Evolutionary conservation across 2,329 filamentous ascomycete species (phyloP), one percentile per base, ranked within the genome.

Genomic region (Ophiostoma fasciatum): DNA sequence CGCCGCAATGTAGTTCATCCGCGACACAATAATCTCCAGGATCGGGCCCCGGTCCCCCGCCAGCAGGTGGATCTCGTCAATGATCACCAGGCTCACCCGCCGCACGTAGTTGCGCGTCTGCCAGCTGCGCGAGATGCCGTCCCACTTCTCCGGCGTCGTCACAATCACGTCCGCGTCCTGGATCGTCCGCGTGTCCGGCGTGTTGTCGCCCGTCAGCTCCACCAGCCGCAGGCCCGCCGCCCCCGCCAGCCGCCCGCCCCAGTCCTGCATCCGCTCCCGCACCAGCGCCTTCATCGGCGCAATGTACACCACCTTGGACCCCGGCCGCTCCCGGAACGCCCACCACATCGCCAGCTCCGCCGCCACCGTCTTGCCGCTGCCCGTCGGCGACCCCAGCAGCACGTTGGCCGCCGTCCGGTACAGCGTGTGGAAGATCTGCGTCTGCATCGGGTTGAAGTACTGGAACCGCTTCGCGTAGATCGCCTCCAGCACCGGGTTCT

Each of bases 121-220:
- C 90, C 92, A 98, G 51, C 83, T 93, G 71, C 90, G 82, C 48
- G 84, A 94, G 47, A 98, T 96, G 71, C 92, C 92, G 53, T 98
- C 92, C 90, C 90, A 98, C 55, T 98, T 98, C 60, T 98, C 90
- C n/a, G 90, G 92, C 0, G 92, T 98, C 0, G 90, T 98, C 49
- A 98, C 85, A 49, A 98, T 98, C 43, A 98, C 84, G 53, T 98
- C 90, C 4, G 90, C 90, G 52, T 96, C 81, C 47, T 87, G 75
- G 48, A 98, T 98, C 0, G 88, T 94, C 34, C 84, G 71, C 1
- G 90, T 98, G 52, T 98, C 90, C 1, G 92, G 92, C 0, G 92
- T 98, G 51, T 96, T 98, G 61, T 98, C 90, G 64, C 66, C 56
- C 35, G 92, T 98, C 62, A 98, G 63, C 58, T 98, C 90, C 13